phyloP scores from a whole-genome alignment of 345 rosid species.

The Laguncularia racemosa region DNA sequence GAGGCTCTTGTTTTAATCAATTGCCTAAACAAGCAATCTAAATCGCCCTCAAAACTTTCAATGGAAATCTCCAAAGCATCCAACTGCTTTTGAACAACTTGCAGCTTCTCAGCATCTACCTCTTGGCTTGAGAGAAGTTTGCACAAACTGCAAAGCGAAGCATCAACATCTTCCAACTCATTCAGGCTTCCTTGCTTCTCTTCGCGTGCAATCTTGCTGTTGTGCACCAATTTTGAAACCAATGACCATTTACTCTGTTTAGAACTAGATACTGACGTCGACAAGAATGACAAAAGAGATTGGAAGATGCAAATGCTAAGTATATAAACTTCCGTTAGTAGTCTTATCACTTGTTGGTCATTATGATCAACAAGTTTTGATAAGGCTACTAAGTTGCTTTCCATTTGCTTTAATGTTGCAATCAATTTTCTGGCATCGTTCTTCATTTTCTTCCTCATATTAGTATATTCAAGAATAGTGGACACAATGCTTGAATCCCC shows the following conservation, averaged over 20 bases:
- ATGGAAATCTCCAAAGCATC: constrained; percentile 36
- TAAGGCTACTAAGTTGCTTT: constrained; percentile 10
- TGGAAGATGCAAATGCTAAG: constrained; percentile 29
- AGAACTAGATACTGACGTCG: constrained; percentile 16
- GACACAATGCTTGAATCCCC: constrained; percentile 27
- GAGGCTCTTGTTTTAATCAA: constrained; percentile 61
- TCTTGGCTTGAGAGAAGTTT: background rate
- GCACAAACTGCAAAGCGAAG: constrained; percentile 11
- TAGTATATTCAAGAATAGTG: constrained; percentile 18
- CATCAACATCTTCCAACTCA: constrained; percentile 40
- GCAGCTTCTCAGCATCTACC: constrained; percentile 18
- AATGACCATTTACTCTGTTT: constrained; percentile 35
- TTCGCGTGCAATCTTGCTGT: constrained; percentile 22
- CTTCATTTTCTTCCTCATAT: constrained; percentile 47
- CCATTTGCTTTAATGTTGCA: constrained; percentile 39
- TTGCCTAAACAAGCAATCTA: constrained; percentile 49
- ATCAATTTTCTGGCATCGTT: constrained; percentile 45
- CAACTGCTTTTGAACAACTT: constrained; percentile 27
- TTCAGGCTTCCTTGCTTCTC: constrained; percentile 26
- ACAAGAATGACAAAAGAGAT: constrained; percentile 31
- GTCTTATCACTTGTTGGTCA: constrained; percentile 29
- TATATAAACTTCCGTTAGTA: constrained; percentile 29
- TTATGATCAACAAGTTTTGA: constrained; percentile 14
- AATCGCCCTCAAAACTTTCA: constrained; percentile 38
- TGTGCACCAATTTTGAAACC: constrained; percentile 39